Conservation (phyloP, 2,329 filamentous ascomycete genomes). For the Ophiosphaerella herpotricha region DNA sequence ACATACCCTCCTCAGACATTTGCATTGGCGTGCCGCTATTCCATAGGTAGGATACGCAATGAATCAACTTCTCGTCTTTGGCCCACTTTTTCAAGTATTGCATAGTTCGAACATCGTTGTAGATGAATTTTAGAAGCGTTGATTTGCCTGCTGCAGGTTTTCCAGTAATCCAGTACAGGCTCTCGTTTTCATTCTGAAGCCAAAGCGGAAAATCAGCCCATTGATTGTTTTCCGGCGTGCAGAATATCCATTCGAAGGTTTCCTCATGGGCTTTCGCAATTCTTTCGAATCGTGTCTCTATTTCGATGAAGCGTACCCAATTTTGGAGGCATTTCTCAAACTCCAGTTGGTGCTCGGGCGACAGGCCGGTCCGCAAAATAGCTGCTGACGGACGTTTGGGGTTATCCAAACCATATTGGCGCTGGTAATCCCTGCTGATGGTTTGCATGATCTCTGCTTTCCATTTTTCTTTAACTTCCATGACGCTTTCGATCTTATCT, state of each 20-base stretch:
- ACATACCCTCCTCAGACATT: slow-evolving; percentile 1
- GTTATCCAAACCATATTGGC: background rate
- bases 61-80: background rate
- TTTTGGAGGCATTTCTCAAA: background rate
- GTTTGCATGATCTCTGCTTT: background rate
- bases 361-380: background rate
- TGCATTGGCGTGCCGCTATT: slow-evolving; percentile 8
- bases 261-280: slow-evolving; percentile 3
- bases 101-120: background rate
- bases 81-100: slow-evolving; percentile 1
- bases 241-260: slow-evolving; percentile 13
- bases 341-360: background rate
- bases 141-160: slow-evolving; percentile 56
- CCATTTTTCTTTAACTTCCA: background rate
- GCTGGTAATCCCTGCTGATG: background rate
- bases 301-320: slow-evolving; percentile 1
- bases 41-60: slow-evolving; percentile 7
- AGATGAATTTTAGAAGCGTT: slow-evolving; percentile 47
- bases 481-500: background rate
- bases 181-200: slow-evolving; percentile 5
- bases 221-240: background rate
- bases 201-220: slow-evolving; percentile 13
- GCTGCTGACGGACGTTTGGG: too few species aligned
- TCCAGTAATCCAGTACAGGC: slow-evolving; percentile 46
- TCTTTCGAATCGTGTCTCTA: slow-evolving; percentile 6